A percentile compares a stretch with the other conserved stretches of the same genome.
Evolutionary conservation across 371 early-diverging fungal species (phyloP).

Genomic region (Mucor irregularis): DNA sequence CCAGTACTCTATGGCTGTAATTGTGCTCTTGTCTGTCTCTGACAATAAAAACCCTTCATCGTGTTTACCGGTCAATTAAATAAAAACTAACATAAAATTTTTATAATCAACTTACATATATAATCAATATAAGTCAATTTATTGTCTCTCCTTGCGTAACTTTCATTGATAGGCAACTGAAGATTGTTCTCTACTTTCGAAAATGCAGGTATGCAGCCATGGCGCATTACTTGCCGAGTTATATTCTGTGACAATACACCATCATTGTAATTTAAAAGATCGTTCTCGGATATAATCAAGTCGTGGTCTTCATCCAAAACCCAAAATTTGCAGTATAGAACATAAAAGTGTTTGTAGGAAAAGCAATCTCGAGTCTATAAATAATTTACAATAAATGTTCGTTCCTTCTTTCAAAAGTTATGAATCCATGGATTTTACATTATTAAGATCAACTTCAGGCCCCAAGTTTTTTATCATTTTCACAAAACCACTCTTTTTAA

Average conservation of each 20-base stretch:
- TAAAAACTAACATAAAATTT: too few species aligned
- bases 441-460: constrained; percentile 70
- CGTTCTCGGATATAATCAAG: constrained; percentile 61
- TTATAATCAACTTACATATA: constrained; percentile 35
- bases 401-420: not conserved
- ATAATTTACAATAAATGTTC: not conserved
- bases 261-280: constrained; percentile 68
- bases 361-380: constrained; percentile 70
- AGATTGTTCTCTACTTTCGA: constrained; percentile 2
- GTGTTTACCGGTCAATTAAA: too few species aligned
- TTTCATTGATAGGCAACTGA: too few species aligned
- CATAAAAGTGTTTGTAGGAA: constrained; percentile 96
- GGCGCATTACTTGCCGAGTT: constrained; percentile 64
- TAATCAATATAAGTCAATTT: constrained; percentile 57
- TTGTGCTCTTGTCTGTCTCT: constrained; percentile 81
- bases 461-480: constrained; percentile 65
- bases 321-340: constrained; percentile 95
- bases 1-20: constrained; percentile 89
- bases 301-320: constrained; percentile 84
- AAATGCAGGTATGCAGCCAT: constrained; percentile 37
- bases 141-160: not conserved
- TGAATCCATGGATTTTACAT: constrained; percentile 34
- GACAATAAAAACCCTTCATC: constrained; percentile 91
- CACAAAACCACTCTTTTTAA: constrained; percentile 59
- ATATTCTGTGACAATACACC: constrained; percentile 58